Percentiles rank a stretch among this genome's conserved stretches.
Evolutionary conservation across 1,284 basidiomycete species (phyloP).

Genomic region (Ustilago tritici): DNA sequence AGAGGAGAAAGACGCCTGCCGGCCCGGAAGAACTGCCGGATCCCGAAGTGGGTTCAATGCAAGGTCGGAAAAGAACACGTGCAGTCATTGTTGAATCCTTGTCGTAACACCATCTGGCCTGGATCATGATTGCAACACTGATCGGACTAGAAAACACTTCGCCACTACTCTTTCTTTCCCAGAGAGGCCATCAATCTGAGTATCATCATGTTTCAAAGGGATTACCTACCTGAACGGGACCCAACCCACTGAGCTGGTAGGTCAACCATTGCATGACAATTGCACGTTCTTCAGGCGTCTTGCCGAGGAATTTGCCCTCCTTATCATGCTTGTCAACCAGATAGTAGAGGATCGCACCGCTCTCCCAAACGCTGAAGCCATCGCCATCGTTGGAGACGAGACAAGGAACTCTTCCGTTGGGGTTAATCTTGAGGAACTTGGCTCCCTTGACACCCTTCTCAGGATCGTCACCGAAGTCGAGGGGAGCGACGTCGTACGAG

Average conservation of each 20-base stretch:
- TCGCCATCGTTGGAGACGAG: conserved; percentile 61
- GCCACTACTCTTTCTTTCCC: no score
- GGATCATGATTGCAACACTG: no score
- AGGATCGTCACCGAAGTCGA: conserved; percentile 59
- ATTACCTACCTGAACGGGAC: conserved; percentile 42
- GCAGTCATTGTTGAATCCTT: not conserved
- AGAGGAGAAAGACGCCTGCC: not conserved
- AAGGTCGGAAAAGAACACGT: not conserved
- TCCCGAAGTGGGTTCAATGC: not conserved
- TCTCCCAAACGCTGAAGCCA: conserved; percentile 60
- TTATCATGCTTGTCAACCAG: conserved; percentile 62
- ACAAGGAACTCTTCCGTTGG: conserved; percentile 61
- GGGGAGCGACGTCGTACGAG: conserved; percentile 53
- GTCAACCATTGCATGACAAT: conserved; percentile 58
- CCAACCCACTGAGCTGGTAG: conserved; percentile 56
- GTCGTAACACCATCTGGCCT: no score
- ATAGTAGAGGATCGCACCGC: conserved; percentile 60
- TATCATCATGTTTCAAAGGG: not conserved
- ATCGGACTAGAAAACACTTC: no score
- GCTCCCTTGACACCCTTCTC: conserved; percentile 62
- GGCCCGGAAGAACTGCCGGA: not conserved
- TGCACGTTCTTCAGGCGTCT: conserved; percentile 47
- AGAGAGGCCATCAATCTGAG: no score
- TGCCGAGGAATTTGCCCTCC: conserved; percentile 45
- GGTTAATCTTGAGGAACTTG: conserved; percentile 59